Evolutionary conservation across 1,284 basidiomycete genomes (phyloP), one percentile per base, ranked within the genome.

Genomic region (Rhodotorula mucilaginosa): DNA sequence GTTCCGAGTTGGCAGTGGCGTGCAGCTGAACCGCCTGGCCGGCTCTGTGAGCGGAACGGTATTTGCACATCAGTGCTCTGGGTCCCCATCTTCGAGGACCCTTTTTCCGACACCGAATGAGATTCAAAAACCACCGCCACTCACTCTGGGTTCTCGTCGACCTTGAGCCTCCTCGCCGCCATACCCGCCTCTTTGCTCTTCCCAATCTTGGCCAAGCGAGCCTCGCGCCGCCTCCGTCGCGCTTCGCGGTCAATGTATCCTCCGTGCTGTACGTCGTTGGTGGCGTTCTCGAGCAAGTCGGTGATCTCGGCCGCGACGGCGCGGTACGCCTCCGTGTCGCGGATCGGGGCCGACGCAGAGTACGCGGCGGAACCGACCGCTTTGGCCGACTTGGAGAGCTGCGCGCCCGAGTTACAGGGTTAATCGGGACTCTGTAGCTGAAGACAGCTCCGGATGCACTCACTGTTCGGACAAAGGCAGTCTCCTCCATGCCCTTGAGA

Each of bases 241-340:
- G 88, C 90, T 80, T 95, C 94, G 81, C 90, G 92, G 80, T 95
- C 93, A 80, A 96, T 91, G 78, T 94, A 97, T 0, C 94, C 94
- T 65, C 92, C 93, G 82, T 96, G 92, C 78, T 93, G 90, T 16
- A 81, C 76, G 8, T 92, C 91, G 73, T 88, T 91, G 8, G 91
- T 91, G 69, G 91, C 92, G 80, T 98, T 95, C 78, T 99, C 95
- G 60, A 99, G 86, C 12, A 94, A 93, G 77, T 99, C 96, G 34
- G 92, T 84, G 26, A 99, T 84, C 16, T 92, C 93, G 64, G 96
- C 91, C 2, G 93, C 88, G 39, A 99, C 85, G 0, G 90, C 85
- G 83, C 97, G 97, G 85, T 99, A 99, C 2, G 94, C 93, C 52
- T 89, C 89, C 1, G 95, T 99, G 75, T 98, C 94, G 49, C 96